These are phyloP conservation scores for Colletotrichum sublineola DNA, from an alignment of 2,329 filamentous ascomycete species.

Conservation along the genomic window DNA sequence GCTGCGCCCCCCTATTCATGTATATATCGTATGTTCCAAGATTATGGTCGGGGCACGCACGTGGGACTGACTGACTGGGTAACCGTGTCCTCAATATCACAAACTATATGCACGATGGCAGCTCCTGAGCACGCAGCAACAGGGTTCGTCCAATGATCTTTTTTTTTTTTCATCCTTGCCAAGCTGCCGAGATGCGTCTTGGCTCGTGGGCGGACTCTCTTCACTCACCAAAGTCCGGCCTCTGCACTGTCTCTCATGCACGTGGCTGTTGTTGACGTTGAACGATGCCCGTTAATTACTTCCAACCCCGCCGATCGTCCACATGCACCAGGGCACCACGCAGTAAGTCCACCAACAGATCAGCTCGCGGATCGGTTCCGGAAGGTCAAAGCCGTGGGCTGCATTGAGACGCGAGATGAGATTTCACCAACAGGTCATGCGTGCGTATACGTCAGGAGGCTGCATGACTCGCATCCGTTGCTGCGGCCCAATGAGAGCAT, in stretches of 20 bases:
- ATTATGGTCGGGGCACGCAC: neutral
- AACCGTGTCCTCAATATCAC: neutral
- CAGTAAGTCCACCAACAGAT: neutral
- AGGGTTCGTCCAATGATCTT: neutral
- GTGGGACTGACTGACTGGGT: neutral
- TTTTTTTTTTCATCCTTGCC: neutral
- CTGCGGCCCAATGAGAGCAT: slow-evolving; percentile 19
- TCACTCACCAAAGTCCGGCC: neutral
- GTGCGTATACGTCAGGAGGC: slow-evolving; percentile 17
- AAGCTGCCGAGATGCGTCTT: neutral
- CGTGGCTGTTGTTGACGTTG: neutral
- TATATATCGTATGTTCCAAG: neutral
- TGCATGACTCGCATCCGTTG: slow-evolving; percentile 26
- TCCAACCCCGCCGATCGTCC: neutral
- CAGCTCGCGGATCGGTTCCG: neutral
- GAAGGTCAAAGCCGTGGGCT: slow-evolving; percentile 4
- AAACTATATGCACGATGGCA: neutral
- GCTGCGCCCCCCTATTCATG: neutral
- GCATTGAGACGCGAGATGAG: slow-evolving; percentile 17
- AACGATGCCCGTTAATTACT: neutral
- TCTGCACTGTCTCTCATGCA: too few relatives aligned
- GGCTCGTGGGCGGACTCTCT: slow-evolving; percentile 1
- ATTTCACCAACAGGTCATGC: neutral
- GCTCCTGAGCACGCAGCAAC: neutral
- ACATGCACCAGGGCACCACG: neutral